Base-by-base conservation (phyloP, 1,284 basidiomycete genomes). In the Mycena sp. region DNA sequence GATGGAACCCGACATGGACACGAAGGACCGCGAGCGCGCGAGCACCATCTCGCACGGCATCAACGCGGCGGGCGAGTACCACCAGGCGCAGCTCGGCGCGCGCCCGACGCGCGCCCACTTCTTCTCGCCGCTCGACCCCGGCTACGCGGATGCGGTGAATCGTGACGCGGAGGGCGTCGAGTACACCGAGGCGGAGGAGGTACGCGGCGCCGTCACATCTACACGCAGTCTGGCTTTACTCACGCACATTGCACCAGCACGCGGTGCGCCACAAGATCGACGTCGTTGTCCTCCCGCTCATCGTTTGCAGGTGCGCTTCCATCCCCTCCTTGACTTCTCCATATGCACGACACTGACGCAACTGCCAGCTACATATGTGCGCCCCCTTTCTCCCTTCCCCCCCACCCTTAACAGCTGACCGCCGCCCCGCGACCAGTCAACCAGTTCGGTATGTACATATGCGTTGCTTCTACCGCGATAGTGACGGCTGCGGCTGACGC, bases 61-160 rank as follows among this genome's bases (percentile, higher is more conserved):
- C 38, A 60, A 64, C 32, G 44, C 29, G 14, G 43, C 50, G 17
- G 63, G 54, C 6, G 53, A 56, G 4, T 61, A 61, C 10, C 65
- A 79, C 57, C 79, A 81, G 61, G 67, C 67, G 21, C 69, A 70
- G 55, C 67, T 79, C 16, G 76, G 77, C 3, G 69, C 70, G 21
- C 75, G 74, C 51, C 59, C 74, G 10, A 71, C 70, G 44, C 71
- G 76, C 58, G 78, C 74, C 46, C 74, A 81, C 61, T 83, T 85
- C 72, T 85, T 86, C 71, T 80, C 83, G 0, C 77, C 80, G 6
- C 72, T 84, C 28, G 80, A 84, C 59, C 67, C 74, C 19, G 65
- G 69, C 0, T 77, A 79, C 56, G 82, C 84, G 3, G 78, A 83
- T 5, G 84, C 84, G n/a, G 82, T 86, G 6, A 76, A 85, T 62